Evolutionary conservation across 441 rosid species (phyloP).

Genomic region (Gossypium laxum): DNA sequence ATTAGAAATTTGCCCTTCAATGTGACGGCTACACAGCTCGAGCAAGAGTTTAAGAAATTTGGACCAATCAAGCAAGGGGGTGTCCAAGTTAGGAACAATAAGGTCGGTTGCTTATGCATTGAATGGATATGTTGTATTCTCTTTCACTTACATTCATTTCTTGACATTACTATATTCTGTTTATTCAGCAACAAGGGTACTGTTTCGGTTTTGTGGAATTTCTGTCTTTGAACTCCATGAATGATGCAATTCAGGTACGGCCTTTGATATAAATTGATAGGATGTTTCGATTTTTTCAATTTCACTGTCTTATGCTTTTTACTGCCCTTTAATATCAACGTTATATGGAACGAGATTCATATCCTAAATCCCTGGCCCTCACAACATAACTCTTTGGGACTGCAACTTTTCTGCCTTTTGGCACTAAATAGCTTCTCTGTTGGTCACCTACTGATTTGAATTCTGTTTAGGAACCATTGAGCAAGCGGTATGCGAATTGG

Average conservation of each 20-base stretch:
- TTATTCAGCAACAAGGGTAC: slow-evolving; percentile 39
- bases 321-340: not conserved
- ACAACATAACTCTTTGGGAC: not conserved
- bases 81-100: slow-evolving; percentile 43
- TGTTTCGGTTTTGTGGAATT: slow-evolving; percentile 62
- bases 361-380: not conserved
- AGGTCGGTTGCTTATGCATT: slow-evolving; percentile 28
- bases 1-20: slow-evolving; percentile 45
- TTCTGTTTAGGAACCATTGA: not conserved
- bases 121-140: not conserved
- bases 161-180: slow-evolving; percentile 10
- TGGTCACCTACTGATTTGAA: not conserved
- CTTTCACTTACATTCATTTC: slow-evolving; percentile 12
- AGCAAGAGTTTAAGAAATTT: slow-evolving; percentile 42
- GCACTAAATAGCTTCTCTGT: not conserved
- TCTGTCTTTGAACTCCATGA: slow-evolving; percentile 37
- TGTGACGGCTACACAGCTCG: slow-evolving; percentile 34
- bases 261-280: not conserved
- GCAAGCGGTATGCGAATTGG: not conserved
- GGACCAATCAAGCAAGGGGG: slow-evolving; percentile 54
- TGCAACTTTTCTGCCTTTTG: not conserved
- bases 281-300: not conserved
- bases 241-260: slow-evolving; percentile 47
- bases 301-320: not conserved
- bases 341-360: not conserved